Percentiles rank a stretch among this genome's conserved stretches.
Conservation (phyloP, 805 yeast species). For the Brettanomyces nanus region DNA sequence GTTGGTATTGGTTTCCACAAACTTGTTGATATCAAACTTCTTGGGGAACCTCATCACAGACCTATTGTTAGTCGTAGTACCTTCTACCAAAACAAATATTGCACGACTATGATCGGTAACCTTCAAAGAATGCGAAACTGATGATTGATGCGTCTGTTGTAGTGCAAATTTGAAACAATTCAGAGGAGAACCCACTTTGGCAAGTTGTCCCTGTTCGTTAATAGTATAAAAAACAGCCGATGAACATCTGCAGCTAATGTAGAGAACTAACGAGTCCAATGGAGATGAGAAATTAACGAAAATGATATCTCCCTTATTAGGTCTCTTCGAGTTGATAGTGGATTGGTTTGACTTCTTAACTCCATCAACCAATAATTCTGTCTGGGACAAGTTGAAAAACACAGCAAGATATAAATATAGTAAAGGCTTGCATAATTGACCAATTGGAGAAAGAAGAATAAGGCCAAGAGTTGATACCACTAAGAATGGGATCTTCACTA, state of each 20-base stretch:
- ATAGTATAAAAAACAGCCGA: slow-evolving; percentile 12
- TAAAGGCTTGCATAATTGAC: slow-evolving; percentile 8
- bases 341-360: slow-evolving; percentile 35
- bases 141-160: slow-evolving; percentile 4
- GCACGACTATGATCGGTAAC: slow-evolving; percentile 23
- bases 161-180: slow-evolving; percentile 15
- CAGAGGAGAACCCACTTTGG: slow-evolving; percentile 8
- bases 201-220: slow-evolving; percentile 8
- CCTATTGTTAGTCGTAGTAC: slow-evolving; percentile 80
- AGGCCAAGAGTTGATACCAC: slow-evolving; percentile 12
- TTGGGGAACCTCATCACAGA: slow-evolving; percentile 53
- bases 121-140: neutral
- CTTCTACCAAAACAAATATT: slow-evolving; percentile 62
- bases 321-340: slow-evolving; percentile 25
- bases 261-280: slow-evolving; percentile 39
- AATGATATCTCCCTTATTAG: slow-evolving; percentile 39
- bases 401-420: slow-evolving; percentile 21
- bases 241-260: slow-evolving; percentile 9
- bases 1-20: slow-evolving; percentile 5
- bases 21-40: slow-evolving; percentile 13
- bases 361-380: slow-evolving; percentile 37
- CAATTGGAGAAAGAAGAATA: slow-evolving; percentile 8
- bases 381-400: slow-evolving; percentile 25
- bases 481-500: slow-evolving; percentile 17
- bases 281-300: slow-evolving; percentile 55